Conservation (phyloP, 805 yeast species). For the Sugiyamaella boreocaroliniensis region DNA sequence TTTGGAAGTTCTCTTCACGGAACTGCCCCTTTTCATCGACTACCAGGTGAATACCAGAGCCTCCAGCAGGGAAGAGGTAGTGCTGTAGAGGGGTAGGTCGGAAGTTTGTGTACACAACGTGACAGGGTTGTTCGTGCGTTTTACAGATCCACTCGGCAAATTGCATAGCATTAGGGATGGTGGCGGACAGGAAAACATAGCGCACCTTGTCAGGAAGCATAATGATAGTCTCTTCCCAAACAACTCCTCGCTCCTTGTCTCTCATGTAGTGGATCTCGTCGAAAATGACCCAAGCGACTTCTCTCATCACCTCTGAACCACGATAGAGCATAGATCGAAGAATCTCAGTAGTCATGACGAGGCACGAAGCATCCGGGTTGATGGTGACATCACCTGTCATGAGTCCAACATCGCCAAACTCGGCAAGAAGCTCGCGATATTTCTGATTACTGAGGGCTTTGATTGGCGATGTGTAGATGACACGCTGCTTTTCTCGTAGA, state of each 20-base stretch:
- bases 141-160: slow-evolving; percentile 98
- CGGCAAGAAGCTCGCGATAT: slow-evolving; percentile 84
- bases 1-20: slow-evolving; percentile 96
- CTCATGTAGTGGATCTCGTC: slow-evolving; percentile 99
- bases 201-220: slow-evolving; percentile 93
- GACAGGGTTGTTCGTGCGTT: slow-evolving; percentile 94
- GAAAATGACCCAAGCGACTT: slow-evolving; percentile 97
- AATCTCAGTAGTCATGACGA: slow-evolving; percentile 99
- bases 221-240: slow-evolving; percentile 98
- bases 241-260: slow-evolving; percentile 97
- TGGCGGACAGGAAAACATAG: slow-evolving; percentile 88
- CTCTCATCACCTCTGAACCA: slow-evolving; percentile 97
- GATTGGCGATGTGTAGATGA: slow-evolving; percentile 91
- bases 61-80: slow-evolving; percentile 95
- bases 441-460: slow-evolving; percentile 93
- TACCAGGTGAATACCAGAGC: slow-evolving; percentile 94
- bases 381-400: slow-evolving; percentile 99
- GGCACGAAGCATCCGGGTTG: slow-evolving; percentile 95
- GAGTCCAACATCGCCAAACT: slow-evolving; percentile 93
- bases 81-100: slow-evolving; percentile 99
- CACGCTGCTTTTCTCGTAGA: slow-evolving; percentile 84
- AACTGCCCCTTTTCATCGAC: slow-evolving; percentile 96
- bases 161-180: slow-evolving; percentile 97
- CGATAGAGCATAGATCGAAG: slow-evolving; percentile 92
- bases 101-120: slow-evolving; percentile 96